Percentiles rank a stretch among this genome's conserved stretches.
These are phyloP conservation scores for Chlorophyllum brunneum DNA, from an alignment of 768 basidiomycete genomes.

Conservation along the genomic window DNA sequence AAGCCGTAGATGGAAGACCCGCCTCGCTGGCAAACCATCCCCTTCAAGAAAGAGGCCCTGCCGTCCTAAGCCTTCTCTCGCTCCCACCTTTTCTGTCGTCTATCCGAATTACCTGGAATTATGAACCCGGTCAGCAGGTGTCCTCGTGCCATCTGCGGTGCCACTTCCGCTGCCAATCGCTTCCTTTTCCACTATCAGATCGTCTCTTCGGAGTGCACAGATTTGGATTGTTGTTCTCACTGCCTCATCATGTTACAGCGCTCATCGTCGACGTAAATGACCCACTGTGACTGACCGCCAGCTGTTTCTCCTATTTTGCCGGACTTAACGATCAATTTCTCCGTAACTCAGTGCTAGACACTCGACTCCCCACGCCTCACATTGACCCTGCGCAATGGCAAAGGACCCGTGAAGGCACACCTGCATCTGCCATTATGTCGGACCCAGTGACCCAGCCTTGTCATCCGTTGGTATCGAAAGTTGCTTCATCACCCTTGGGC, in stretches of 20 bases:
- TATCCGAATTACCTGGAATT: conserved; percentile 2
- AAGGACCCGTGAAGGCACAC: background rate
- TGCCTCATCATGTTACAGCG: background rate
- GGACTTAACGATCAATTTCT: conserved; percentile 1
- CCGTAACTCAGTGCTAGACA: background rate
- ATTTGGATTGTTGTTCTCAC: background rate
- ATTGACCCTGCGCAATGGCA: background rate
- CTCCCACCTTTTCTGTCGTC: conserved; percentile 6
- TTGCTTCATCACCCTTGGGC: background rate
- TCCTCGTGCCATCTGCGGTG: background rate
- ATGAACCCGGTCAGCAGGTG: background rate
- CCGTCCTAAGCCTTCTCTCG: no score
- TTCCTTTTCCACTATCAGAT: background rate
- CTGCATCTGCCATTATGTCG: background rate
- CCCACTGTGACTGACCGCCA: background rate
- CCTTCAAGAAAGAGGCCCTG: background rate
- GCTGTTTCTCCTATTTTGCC: conserved; percentile 6
- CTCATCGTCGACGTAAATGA: background rate
- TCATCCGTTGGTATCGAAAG: background rate
- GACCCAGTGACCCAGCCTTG: background rate
- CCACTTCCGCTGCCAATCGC: background rate
- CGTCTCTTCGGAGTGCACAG: background rate
- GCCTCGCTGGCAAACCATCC: background rate
- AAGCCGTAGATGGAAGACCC: background rate
- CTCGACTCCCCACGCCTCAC: background rate